Conservation (phyloP, 305 asterid genomes). For the Fraxinus baroniana region DNA sequence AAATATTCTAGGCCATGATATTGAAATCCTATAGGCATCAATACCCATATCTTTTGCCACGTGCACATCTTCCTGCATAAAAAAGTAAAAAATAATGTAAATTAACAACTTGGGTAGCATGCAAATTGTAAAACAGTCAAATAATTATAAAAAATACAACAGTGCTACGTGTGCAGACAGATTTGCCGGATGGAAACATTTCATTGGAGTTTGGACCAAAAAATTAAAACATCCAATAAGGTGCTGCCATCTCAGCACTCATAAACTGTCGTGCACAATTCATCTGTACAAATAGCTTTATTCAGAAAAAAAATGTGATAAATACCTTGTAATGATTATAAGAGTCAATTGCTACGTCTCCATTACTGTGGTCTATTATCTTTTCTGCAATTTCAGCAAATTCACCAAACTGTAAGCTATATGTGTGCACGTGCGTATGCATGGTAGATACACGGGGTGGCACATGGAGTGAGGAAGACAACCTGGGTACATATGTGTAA, state of each 20-base stretch:
- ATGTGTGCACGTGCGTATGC: background rate
- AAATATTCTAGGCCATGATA: slow-evolving; percentile 49
- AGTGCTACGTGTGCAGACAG: background rate
- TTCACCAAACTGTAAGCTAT: background rate
- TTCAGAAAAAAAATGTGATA: background rate
- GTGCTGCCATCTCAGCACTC: background rate
- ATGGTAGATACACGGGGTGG: background rate
- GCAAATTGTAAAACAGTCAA: background rate
- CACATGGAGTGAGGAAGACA: background rate
- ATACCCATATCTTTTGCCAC: slow-evolving; percentile 33
- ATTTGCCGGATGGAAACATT: background rate
- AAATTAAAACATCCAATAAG: background rate
- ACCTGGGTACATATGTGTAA: slow-evolving; percentile 56
- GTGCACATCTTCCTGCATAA: slow-evolving; percentile 40
- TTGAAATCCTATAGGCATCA: slow-evolving; percentile 48
- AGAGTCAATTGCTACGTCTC: slow-evolving; percentile 44
- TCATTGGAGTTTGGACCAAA: background rate
- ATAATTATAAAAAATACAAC: background rate
- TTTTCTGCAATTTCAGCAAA: slow-evolving; percentile 28
- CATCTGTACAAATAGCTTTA: background rate
- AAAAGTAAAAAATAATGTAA: background rate
- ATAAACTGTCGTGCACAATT: background rate
- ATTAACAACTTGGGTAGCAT: background rate
- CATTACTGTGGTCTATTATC: slow-evolving; percentile 33
- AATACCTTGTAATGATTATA: slow-evolving; percentile 45